Conservation (phyloP, 1,284 basidiomycete genomes). For the Sanghuangporus baumii region DNA sequence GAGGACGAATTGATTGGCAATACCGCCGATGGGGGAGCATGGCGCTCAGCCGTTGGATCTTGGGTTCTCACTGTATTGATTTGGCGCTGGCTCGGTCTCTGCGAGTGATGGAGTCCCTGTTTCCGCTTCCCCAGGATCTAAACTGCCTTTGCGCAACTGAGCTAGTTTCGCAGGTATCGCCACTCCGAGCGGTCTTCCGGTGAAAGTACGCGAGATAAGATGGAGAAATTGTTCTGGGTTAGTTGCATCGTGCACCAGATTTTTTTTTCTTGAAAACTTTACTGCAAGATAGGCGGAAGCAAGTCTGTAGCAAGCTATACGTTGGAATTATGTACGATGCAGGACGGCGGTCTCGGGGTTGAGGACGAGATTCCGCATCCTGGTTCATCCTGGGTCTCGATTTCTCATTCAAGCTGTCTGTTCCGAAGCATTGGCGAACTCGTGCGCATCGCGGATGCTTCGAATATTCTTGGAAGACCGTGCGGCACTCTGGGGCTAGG, state of each 20-base stretch:
- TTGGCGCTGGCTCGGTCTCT: too few species aligned
- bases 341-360: neutral
- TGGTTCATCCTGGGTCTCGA: neutral
- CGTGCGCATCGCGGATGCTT: neutral
- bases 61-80: neutral
- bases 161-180: too few species aligned
- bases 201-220: too few species aligned
- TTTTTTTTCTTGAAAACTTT: neutral
- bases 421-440: neutral
- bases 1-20: neutral
- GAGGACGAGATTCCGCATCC: neutral
- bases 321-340: neutral
- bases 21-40: neutral
- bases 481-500: neutral
- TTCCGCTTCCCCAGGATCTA: too few species aligned
- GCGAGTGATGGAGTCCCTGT: too few species aligned
- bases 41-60: neutral
- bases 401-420: neutral
- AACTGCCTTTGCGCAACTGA: too few species aligned
- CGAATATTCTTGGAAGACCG: neutral
- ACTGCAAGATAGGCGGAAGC: neutral
- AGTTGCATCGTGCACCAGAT: neutral
- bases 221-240: neutral
- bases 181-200: too few species aligned
- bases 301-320: neutral